These are phyloP conservation scores for Athelia psychrophila DNA, from an alignment of 1,284 basidiomycete species.

Conservation along the genomic window DNA sequence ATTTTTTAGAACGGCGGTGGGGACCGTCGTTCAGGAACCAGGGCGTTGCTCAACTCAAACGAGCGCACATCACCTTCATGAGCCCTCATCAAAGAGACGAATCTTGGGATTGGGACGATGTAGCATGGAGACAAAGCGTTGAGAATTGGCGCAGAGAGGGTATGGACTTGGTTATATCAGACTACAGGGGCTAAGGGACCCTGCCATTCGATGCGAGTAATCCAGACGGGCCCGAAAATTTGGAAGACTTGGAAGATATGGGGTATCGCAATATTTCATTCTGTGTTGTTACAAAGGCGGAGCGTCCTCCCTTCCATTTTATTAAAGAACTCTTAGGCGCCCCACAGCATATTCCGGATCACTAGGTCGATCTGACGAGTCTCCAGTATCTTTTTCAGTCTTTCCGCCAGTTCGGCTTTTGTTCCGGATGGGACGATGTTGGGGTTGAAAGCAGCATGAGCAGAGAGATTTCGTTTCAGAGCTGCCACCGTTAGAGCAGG, in stretches of 20 bases:
- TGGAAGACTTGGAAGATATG: too few relatives aligned
- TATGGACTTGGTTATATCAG: neutral
- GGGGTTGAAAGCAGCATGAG: slow-evolving; percentile 36
- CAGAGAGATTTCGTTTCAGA: slow-evolving; percentile 52
- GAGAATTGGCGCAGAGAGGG: neutral
- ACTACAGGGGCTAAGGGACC: neutral
- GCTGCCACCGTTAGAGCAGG: slow-evolving; percentile 39
- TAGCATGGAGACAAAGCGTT: neutral
- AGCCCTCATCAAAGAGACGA: neutral
- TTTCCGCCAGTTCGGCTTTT: slow-evolving; percentile 24
- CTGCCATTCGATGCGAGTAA: too few relatives aligned
- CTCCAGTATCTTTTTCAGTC: slow-evolving; percentile 33
- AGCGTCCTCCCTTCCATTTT: neutral
- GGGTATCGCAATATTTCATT: too few relatives aligned
- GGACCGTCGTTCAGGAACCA: neutral
- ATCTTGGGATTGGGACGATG: neutral
- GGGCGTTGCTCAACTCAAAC: neutral
- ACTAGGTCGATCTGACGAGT: slow-evolving; percentile 45
- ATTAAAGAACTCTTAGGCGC: neutral
- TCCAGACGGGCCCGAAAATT: too few relatives aligned
- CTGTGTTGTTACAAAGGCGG: too few relatives aligned
- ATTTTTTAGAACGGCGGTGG: neutral
- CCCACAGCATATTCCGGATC: slow-evolving; percentile 43
- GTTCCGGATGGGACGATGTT: slow-evolving; percentile 22
- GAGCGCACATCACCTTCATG: neutral